Evolutionary conservation across 2,329 filamentous ascomycete species (phyloP), one percentile per base, ranked within the genome.

Genomic region (Microascus cirrosus): DNA sequence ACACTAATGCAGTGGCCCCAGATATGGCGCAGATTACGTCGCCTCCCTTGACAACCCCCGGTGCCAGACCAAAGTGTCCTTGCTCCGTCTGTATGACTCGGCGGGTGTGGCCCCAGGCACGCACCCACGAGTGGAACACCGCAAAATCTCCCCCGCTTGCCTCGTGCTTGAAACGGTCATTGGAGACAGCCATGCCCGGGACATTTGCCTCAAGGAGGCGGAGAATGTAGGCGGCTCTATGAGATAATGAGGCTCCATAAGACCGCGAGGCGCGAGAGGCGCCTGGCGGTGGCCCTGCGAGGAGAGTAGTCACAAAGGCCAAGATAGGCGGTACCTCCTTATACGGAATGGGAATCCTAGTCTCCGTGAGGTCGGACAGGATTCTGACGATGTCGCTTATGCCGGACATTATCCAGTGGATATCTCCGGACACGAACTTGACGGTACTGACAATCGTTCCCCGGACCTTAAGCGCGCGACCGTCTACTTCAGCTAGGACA

Each of bases 91-190:
- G 54, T 18, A 55, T 55, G 3, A 45, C 18, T 13, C 54, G n/a
- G 32, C 54, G 54, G 15, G 54, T 55, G 22, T 55, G 54, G n/a
- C 54, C 36, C 34, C 35, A 55, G 22, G 54, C 54, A 12, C 54
- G 54, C 13, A 55, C 54, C 54, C 54, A 55, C 18, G 54, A 42
- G 36, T 55, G 54, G 22, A 55, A 55, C 5, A 55, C 35, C 1
- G 24, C 34, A 6, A 22, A 11, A 20, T 55, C 35, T 6, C 54
- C 54, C 3, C 36, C 54, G 15, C 18, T 24, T 22, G 20, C 54
- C 11, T 45, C 34, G 12, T 45, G 25, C 54, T 55, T 15, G 22
- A 55, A 45, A 11, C 35, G 24, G 3, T 42, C 3, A 12, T 24
- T 20, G 1, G 13, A 13, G 22, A 20, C n/a, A n/a, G 11, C 22